These are phyloP conservation scores for Capsicum baccatum DNA, from an alignment of 257 asterid species.

Conservation along the genomic window DNA sequence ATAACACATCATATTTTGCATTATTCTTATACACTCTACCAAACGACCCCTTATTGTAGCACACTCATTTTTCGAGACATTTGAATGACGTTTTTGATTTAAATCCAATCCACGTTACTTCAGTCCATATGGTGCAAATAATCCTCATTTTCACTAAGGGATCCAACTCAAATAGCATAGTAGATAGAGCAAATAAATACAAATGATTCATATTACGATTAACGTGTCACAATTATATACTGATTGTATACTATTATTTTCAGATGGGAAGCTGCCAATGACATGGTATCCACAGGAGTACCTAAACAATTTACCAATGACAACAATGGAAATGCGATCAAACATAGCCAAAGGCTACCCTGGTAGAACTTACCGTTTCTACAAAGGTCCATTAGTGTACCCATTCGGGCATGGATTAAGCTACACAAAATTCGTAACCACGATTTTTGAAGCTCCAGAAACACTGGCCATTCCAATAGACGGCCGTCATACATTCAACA, in stretches of 20 bases:
- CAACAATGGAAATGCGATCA: slow-evolving; percentile 75
- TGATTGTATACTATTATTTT: neutral
- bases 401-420: slow-evolving; percentile 85
- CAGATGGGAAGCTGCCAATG: slow-evolving; percentile 90
- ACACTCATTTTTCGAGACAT: too few relatives aligned
- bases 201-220: neutral
- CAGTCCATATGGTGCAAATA: too few relatives aligned
- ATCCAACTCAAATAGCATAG: too few relatives aligned
- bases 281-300: slow-evolving; percentile 90
- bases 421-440: slow-evolving; percentile 69
- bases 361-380: slow-evolving; percentile 76
- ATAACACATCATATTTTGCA: too few relatives aligned
- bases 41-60: too few relatives aligned
- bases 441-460: slow-evolving; percentile 58
- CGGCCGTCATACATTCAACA: slow-evolving; percentile 60
- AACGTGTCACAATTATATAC: neutral
- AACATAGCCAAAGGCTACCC: slow-evolving; percentile 65
- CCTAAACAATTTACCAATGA: slow-evolving; percentile 71
- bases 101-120: too few relatives aligned
- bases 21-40: too few relatives aligned
- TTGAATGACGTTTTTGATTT: too few relatives aligned
- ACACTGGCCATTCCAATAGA: slow-evolving; percentile 54
- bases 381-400: slow-evolving; percentile 69
- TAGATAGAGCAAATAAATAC: neutral
- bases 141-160: too few relatives aligned